These are phyloP conservation scores for Ogataea saltuana DNA, from an alignment of 805 yeast species.

Conservation along the genomic window DNA sequence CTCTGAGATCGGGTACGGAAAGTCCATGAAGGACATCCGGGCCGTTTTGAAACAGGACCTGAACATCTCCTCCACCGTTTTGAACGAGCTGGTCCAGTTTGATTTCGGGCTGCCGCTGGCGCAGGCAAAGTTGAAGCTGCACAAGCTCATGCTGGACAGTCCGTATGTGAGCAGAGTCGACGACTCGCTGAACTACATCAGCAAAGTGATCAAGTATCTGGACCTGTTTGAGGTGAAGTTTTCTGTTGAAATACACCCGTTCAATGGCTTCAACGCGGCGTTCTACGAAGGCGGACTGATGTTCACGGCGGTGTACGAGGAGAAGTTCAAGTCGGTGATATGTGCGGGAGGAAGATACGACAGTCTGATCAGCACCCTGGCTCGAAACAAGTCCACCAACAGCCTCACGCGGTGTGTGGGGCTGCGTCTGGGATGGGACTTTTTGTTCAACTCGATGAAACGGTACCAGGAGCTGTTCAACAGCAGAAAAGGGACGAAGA, in stretches of 20 bases:
- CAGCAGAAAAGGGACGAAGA: constrained; percentile 25
- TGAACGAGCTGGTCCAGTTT: constrained; percentile 79
- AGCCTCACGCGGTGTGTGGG: constrained; percentile 72
- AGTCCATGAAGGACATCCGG: constrained; percentile 59
- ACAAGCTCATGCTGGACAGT: constrained; percentile 72
- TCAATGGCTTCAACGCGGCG: constrained; percentile 77
- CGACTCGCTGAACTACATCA: constrained; percentile 60
- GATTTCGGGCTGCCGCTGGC: constrained; percentile 74
- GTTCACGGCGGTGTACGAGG: constrained; percentile 83
- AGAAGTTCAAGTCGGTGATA: constrained; percentile 50
- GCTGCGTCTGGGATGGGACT: constrained; percentile 77
- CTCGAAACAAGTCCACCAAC: constrained; percentile 44
- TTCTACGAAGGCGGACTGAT: constrained; percentile 81
- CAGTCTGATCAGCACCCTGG: constrained; percentile 60
- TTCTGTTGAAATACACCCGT: constrained; percentile 65
- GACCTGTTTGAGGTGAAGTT: constrained; percentile 56
- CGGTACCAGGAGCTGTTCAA: constrained; percentile 43
- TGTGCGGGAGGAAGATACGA: constrained; percentile 97
- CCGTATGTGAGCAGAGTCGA: constrained; percentile 63
- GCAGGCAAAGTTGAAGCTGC: constrained; percentile 60
- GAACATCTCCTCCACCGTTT: constrained; percentile 75
- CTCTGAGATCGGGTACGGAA: constrained; percentile 76
- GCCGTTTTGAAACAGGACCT: constrained; percentile 55
- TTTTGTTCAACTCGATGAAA: constrained; percentile 53
- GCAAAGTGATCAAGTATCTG: constrained; percentile 54